phyloP scores from a whole-genome alignment of 139 green algal genomes.

The Desmodesmus armatus region DNA sequence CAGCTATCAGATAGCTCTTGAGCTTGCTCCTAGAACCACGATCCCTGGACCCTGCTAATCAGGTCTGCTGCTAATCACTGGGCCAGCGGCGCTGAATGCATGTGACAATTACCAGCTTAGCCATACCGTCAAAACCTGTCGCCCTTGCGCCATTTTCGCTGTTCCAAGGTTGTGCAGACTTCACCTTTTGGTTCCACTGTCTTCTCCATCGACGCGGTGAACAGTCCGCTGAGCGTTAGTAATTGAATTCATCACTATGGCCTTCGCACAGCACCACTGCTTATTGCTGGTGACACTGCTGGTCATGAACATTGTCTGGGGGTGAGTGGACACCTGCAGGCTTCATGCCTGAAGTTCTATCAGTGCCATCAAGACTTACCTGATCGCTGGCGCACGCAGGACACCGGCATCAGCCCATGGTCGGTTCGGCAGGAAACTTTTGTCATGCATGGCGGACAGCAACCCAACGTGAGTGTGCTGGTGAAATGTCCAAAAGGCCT shows the following conservation, averaged over 20 bases:
- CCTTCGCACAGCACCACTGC: not conserved
- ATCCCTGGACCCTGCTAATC: too few relatives aligned
- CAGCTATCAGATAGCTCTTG: too few relatives aligned
- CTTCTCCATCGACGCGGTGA: not conserved
- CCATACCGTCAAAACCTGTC: not conserved
- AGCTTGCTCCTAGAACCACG: too few relatives aligned
- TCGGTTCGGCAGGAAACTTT: not conserved
- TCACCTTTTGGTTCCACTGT: not conserved
- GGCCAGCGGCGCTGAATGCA: too few relatives aligned
- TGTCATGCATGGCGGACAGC: not conserved
- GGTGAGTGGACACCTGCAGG: not conserved
- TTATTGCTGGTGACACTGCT: not conserved
- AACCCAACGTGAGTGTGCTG: not conserved
- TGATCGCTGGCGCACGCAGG: not conserved
- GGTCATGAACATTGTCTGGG: not conserved
- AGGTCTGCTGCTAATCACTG: too few relatives aligned
- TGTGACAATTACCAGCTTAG: not conserved
- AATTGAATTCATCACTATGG: not conserved
- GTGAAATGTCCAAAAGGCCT: not conserved
- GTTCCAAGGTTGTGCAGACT: too few relatives aligned
- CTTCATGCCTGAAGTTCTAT: not conserved
- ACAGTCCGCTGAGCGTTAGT: too few relatives aligned
- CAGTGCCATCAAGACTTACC: not conserved
- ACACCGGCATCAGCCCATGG: not conserved
- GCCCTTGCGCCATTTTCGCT: too few relatives aligned